Conservation (phyloP, 1,284 basidiomycete species). For the Schizopora paradoxa region DNA sequence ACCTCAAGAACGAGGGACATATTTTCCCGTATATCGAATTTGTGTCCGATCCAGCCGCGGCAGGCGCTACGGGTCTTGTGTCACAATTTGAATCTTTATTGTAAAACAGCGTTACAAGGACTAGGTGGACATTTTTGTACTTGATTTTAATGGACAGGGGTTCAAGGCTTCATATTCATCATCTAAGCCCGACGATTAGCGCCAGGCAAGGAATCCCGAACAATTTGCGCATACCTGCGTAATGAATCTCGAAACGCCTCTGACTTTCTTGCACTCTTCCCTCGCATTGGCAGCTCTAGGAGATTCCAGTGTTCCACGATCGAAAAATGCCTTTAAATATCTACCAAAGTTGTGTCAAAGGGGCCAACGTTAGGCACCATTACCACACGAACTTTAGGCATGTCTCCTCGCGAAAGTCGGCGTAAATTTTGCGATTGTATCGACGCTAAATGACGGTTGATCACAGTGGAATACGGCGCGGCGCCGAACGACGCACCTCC, state of each 20-base stretch:
- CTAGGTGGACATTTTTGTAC: too few relatives aligned
- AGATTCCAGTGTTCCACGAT: conserved; percentile 43
- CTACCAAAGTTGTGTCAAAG: conserved; percentile 26
- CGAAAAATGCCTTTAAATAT: conserved; percentile 50
- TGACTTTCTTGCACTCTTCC: conserved; percentile 61
- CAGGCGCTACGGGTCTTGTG: conserved; percentile 52
- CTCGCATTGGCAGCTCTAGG: conserved; percentile 48
- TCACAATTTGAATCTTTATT: conserved; percentile 1
- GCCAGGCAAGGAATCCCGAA: too few relatives aligned
- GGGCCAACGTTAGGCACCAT: neutral
- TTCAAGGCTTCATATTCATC: too few relatives aligned
- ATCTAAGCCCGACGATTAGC: too few relatives aligned
- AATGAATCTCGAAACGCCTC: conserved; percentile 40
- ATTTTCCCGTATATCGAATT: conserved; percentile 58
- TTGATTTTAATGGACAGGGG: too few relatives aligned
- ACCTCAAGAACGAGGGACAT: conserved; percentile 50
- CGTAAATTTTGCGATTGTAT: conserved; percentile 71
- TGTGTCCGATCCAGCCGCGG: conserved; percentile 60
- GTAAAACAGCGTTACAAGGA: too few relatives aligned
- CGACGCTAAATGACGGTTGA: conserved; percentile 44
- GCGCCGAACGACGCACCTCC: conserved; percentile 42
- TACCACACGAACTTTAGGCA: conserved; percentile 51
- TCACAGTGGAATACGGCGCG: neutral
- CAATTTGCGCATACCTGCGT: conserved; percentile 36
- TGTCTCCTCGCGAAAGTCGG: conserved; percentile 69